phyloP scores from a whole-genome alignment of 1,284 basidiomycete species.

The Malassezia cuniculi region DNA sequence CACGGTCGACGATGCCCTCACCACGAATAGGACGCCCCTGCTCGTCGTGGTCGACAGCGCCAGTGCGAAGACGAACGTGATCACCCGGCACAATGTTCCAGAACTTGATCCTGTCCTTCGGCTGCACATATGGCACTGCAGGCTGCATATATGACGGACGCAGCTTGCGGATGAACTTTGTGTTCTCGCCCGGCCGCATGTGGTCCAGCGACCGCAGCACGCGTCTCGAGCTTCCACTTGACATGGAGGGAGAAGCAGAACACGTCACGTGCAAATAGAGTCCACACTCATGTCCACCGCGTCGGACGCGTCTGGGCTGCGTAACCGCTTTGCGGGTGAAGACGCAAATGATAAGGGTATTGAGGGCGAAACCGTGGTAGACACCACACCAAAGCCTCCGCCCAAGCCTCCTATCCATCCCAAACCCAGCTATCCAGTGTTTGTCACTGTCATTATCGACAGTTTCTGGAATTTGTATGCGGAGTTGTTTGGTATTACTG shows the following conservation, averaged over 20 bases:
- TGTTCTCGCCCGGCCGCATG: conserved; percentile 27
- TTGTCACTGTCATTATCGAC: no score
- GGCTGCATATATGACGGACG: conserved; percentile 40
- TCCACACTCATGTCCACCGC: no score
- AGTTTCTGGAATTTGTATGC: no score
- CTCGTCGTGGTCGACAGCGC: conserved; percentile 26
- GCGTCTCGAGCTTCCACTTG: conserved; percentile 13
- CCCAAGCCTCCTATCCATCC: no score
- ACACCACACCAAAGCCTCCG: no score
- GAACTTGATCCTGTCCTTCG: conserved; percentile 45
- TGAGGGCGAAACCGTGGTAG: no score
- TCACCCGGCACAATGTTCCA: conserved; percentile 47
- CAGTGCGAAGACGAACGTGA: conserved; percentile 40
- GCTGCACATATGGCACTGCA: conserved; percentile 40
- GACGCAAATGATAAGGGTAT: no score
- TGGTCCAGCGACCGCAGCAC: conserved; percentile 45
- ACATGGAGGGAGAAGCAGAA: no score
- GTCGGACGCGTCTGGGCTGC: no score
- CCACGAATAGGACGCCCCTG: conserved; percentile 23
- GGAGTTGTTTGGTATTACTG: conserved; percentile 1
- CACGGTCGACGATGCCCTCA: conserved; percentile 34
- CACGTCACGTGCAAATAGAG: no score
- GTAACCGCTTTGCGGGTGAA: no score
- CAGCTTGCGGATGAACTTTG: conserved; percentile 34
- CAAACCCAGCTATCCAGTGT: no score